Evolutionary conservation across 768 basidiomycete genomes (phyloP).

Genomic region (Cystofilobasidium bisporidii): DNA sequence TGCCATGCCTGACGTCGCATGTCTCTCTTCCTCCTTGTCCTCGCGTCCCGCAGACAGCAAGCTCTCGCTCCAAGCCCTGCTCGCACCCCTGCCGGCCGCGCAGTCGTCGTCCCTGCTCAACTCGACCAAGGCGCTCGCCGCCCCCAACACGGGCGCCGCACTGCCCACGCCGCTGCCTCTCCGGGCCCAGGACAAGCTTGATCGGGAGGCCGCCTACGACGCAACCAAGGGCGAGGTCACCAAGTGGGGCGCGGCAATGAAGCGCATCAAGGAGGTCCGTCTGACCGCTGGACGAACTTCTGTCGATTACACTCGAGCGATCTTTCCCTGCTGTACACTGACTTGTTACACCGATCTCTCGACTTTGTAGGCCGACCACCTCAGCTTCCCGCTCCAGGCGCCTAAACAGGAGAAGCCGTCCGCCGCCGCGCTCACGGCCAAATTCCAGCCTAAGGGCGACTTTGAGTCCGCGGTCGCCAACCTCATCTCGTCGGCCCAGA

Average conservation of each 20-base stretch:
- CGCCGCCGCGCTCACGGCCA: conserved; percentile 65
- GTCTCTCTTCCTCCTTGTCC: too few species aligned
- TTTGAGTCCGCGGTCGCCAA: conserved; percentile 75
- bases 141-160: conserved; percentile 52
- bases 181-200: conserved; percentile 75
- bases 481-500: conserved; percentile 67
- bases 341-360: too few species aligned
- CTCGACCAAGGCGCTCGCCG: conserved; percentile 54
- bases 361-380: conserved; percentile 63
- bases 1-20: conserved; percentile 30
- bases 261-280: conserved; percentile 71
- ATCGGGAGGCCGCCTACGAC: conserved; percentile 89
- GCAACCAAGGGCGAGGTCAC: conserved; percentile 83
- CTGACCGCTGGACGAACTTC: conserved; percentile 30
- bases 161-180: conserved; percentile 70
- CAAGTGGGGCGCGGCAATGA: conserved; percentile 90
- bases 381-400: conserved; percentile 75
- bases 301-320: background rate
- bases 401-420: conserved; percentile 51
- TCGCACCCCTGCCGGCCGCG: conserved; percentile 57
- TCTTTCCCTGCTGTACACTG: too few species aligned
- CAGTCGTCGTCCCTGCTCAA: conserved; percentile 52
- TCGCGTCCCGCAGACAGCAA: conserved; percentile 34
- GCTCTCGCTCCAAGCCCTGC: conserved; percentile 35
- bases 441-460: conserved; percentile 78